Conservation (phyloP, 108 stramenopile species). For the Pelagomonas calceolata region DNA sequence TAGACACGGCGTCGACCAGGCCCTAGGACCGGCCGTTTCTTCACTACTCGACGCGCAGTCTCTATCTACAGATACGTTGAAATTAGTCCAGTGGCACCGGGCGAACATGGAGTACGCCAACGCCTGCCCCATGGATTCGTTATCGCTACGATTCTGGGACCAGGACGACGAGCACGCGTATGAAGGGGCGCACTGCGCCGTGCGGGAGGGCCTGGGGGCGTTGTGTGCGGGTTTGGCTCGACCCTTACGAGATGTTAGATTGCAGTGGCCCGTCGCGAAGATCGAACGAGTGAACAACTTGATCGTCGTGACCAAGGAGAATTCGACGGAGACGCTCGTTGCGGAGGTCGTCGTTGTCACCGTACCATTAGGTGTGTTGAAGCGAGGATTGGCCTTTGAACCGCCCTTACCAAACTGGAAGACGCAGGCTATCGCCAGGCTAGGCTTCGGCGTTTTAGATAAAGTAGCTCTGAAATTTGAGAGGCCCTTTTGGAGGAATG, state of each 20-base stretch:
- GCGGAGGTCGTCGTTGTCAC: constrained; percentile 8
- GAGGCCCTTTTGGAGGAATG: constrained; percentile 18
- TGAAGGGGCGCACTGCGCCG: not conserved
- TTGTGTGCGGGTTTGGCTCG: not conserved
- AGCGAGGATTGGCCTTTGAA: constrained; percentile 17
- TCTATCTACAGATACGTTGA: too few relatives aligned
- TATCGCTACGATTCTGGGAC: not conserved
- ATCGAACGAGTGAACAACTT: not conserved
- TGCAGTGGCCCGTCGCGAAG: not conserved
- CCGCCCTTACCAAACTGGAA: constrained; percentile 24
- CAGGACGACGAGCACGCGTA: not conserved
- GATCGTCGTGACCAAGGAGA: too few relatives aligned
- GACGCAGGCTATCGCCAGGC: constrained; percentile 22
- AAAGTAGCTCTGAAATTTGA: constrained; percentile 25
- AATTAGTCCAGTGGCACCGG: not conserved
- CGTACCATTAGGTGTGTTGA: constrained; percentile 27
- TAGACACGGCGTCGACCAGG: not conserved
- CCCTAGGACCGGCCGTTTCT: not conserved
- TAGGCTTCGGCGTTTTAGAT: constrained; percentile 32
- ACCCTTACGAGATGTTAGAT: not conserved
- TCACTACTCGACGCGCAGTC: not conserved
- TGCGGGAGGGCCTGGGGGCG: not conserved
- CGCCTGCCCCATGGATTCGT: not conserved
- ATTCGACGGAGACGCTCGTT: not conserved
- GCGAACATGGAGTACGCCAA: not conserved